Evolutionary conservation across 2,329 filamentous ascomycete genomes (phyloP), one percentile per base, ranked within the genome.

Genomic region (Fusarium coicis): DNA sequence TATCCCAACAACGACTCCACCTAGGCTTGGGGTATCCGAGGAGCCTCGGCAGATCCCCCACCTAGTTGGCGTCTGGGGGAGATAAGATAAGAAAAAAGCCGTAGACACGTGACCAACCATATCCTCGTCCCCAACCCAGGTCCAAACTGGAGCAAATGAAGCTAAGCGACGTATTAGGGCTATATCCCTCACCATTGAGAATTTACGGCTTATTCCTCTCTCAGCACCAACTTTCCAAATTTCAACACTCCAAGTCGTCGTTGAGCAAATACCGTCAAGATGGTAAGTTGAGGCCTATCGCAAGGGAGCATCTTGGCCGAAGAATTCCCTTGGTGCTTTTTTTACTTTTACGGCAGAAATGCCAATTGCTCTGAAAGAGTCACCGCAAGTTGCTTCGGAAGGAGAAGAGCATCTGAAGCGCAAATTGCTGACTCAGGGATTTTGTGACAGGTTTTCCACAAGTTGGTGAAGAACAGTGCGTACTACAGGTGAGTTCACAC

Each of bases 351-450:
- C 66, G 82, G 81, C 82, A 85, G 84, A 86, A 85, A 85, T 84
- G 84, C 80, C 82, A 79, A 77, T 79, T 82, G 80, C 79, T 83
- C 79, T 79, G 82, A 81, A 79, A 89, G 92, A 93, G 93, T 96
- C 93, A 88, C 88, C 90, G 94, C 96, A 98, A 98, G 94, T 94
- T 97, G 95, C 95, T 98, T 98, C 96, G 95, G 93, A 93, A 77
- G 78, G 86, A 86, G 85, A 84, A 75, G 82, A 84, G 82, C 81
- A 81, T 90, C 95, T 98, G 95, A 98, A 98, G 95, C 95, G 95
- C 91, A 91, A 97, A 97, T 97, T 98, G 96, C 96, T 98, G 95
- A 98, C 94, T 97, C 93, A 92, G 86, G 89, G 88, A 86, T 86
- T 81, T 53, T 72, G 61, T 71, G 77, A 79, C 84, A 97, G 95